These are phyloP conservation scores for Penicillium pancosmium DNA, from an alignment of 495 filamentous ascomycete species.

Conservation along the genomic window DNA sequence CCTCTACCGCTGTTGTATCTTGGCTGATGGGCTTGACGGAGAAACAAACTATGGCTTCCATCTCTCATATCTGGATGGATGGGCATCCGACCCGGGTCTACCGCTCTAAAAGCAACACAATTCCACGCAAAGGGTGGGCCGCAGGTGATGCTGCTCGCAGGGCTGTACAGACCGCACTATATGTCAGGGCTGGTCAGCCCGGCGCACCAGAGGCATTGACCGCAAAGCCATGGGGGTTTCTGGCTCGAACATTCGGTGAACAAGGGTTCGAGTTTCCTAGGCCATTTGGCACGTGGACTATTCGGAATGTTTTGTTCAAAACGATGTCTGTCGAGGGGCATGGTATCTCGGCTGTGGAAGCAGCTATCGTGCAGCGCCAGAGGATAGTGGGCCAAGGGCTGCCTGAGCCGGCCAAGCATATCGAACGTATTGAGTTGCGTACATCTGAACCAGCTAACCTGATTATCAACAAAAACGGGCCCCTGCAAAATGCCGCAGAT, in stretches of 20 bases:
- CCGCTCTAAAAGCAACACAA: slow-evolving; percentile 37
- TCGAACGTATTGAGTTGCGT: slow-evolving; percentile 34
- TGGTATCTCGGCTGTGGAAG: slow-evolving; percentile 41
- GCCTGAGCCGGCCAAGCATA: slow-evolving; percentile 18
- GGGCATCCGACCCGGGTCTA: slow-evolving; percentile 40
- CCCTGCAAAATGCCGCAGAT: slow-evolving; percentile 44
- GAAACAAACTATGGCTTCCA: slow-evolving; percentile 33
- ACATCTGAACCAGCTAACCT: slow-evolving; percentile 37
- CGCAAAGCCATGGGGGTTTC: slow-evolving; percentile 42
- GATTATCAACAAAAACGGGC: slow-evolving; percentile 46
- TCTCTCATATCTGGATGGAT: slow-evolving; percentile 47
- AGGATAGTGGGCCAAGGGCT: slow-evolving; percentile 13
- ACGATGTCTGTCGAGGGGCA: slow-evolving; percentile 43
- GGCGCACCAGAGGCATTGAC: slow-evolving; percentile 39
- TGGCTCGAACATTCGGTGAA: slow-evolving; percentile 29
- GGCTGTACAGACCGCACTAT: slow-evolving; percentile 44
- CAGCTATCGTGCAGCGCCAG: slow-evolving; percentile 26
- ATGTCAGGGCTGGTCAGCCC: slow-evolving; percentile 36
- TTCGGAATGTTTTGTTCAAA: slow-evolving; percentile 46
- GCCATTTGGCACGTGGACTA: slow-evolving; percentile 35
- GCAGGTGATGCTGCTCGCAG: slow-evolving; percentile 48
- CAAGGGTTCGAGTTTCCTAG: slow-evolving; percentile 29
- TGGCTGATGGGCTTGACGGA: slow-evolving; percentile 39
- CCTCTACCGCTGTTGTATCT: slow-evolving; percentile 39
- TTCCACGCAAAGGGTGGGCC: slow-evolving; percentile 51